Evolutionary conservation across 208 protist species (phyloP).

Genomic region (Leptomonas pyrrhocoris): DNA sequence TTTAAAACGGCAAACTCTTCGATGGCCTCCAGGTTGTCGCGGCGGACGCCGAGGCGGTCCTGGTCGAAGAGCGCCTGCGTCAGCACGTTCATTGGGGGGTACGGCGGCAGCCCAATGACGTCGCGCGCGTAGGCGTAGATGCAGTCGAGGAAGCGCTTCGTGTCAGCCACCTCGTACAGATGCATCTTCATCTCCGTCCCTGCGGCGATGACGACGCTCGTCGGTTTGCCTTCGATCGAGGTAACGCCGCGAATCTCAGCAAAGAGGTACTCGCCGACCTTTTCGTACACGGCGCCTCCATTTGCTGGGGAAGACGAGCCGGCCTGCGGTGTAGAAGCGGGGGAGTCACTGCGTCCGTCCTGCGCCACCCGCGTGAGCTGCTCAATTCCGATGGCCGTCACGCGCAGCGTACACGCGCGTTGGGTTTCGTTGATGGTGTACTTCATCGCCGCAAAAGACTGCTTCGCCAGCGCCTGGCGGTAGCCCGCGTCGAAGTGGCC

Average conservation of each 20-base stretch:
- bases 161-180: conserved; percentile 52
- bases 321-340: neutral
- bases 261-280: conserved; percentile 80
- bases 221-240: conserved; percentile 45
- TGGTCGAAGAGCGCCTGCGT: conserved; percentile 58
- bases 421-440: conserved; percentile 54
- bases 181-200: conserved; percentile 77
- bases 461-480: conserved; percentile 10
- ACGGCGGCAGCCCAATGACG: conserved; percentile 68
- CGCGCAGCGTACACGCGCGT: conserved; percentile 42
- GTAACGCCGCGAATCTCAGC: conserved; percentile 73
- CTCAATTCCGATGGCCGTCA: conserved; percentile 66
- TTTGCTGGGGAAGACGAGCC: neutral
- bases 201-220: conserved; percentile 75
- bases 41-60: conserved; percentile 71
- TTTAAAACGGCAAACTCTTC: conserved; percentile 88
- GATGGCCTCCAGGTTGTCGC: conserved; percentile 58
- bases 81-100: conserved; percentile 50
- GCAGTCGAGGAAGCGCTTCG: conserved; percentile 38
- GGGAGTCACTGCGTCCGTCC: neutral
- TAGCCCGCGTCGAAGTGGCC: conserved; percentile 56
- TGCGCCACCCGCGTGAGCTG: conserved; percentile 27
- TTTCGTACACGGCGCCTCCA: conserved; percentile 3
- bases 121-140: conserved; percentile 42
- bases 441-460: conserved; percentile 62